Percentiles rank a stretch among this genome's conserved stretches.
phyloP scores from a whole-genome alignment of 352 stramenopile species.

The Pythium insidiosum region DNA sequence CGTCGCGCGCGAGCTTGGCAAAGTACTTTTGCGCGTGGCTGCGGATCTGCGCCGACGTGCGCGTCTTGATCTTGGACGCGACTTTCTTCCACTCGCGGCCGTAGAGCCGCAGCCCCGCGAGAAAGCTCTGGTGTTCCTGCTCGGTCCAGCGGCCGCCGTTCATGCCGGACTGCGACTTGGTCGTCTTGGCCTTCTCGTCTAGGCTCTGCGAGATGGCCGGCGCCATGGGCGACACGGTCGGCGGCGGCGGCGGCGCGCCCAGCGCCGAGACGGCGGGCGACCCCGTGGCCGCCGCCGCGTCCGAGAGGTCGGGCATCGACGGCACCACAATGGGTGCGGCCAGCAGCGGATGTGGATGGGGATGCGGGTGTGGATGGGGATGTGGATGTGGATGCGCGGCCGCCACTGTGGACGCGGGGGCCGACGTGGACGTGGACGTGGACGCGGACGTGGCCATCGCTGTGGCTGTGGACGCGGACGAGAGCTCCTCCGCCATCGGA shows the following conservation, averaged over 20 bases:
- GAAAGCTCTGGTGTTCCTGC: conserved; percentile 94
- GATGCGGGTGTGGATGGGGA: too few species aligned
- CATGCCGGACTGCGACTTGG: conserved; percentile 58
- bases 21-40: conserved; percentile 87
- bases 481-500: too few species aligned
- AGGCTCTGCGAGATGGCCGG: neutral
- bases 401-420: too few species aligned
- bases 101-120: conserved; percentile 89
- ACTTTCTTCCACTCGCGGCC: conserved; percentile 98
- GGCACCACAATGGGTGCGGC: conserved; percentile 9
- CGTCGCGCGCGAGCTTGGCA: conserved; percentile 74
- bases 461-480: too few species aligned
- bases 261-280: conserved; percentile 8
- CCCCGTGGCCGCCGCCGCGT: conserved; percentile 1
- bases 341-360: too few species aligned
- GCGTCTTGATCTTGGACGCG: conserved; percentile 83
- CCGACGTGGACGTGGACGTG: too few species aligned
- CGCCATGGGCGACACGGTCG: conserved; percentile 7
- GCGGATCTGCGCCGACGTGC: conserved; percentile 80
- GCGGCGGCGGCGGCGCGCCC: neutral
- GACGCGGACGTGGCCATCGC: too few species aligned
- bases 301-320: neutral
- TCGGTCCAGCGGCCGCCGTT: conserved; percentile 92
- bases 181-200: conserved; percentile 23
- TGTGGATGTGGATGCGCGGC: too few species aligned